These are phyloP conservation scores for Trapa incisa DNA, from an alignment of 345 rosid species.

Conservation along the genomic window DNA sequence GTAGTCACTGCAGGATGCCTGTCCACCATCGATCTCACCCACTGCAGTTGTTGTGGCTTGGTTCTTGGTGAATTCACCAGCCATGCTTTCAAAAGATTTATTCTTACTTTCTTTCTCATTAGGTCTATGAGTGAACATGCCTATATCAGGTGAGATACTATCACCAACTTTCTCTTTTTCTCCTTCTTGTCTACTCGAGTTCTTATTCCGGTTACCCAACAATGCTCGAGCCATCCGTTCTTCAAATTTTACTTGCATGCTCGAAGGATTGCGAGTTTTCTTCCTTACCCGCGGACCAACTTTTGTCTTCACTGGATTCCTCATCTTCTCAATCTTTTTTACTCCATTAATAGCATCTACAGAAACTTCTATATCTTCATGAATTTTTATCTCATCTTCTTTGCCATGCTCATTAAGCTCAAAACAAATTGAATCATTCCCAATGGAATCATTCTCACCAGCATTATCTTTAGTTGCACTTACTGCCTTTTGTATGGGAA, in stretches of 20 bases:
- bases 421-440: slow-evolving; percentile 78
- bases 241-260: slow-evolving; percentile 66
- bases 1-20: slow-evolving; percentile 55
- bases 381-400: slow-evolving; percentile 20
- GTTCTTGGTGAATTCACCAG: slow-evolving; percentile 49
- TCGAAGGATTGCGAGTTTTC: slow-evolving; percentile 32
- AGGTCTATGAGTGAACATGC: slow-evolving; percentile 10
- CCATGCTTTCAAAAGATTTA: slow-evolving; percentile 33
- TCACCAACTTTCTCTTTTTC: slow-evolving; percentile 19
- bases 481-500: slow-evolving; percentile 46
- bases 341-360: slow-evolving; percentile 10
- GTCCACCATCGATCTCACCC: slow-evolving; percentile 23
- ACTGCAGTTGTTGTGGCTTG: slow-evolving; percentile 46
- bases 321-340: slow-evolving; percentile 11
- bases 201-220: slow-evolving; percentile 32
- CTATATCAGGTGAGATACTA: slow-evolving; percentile 20
- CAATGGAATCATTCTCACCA: slow-evolving; percentile 64
- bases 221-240: slow-evolving; percentile 61
- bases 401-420: slow-evolving; percentile 54
- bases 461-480: slow-evolving; percentile 52
- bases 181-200: slow-evolving; percentile 15
- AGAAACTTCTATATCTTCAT: slow-evolving; percentile 20
- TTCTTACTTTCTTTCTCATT: slow-evolving; percentile 27
- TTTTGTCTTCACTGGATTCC: slow-evolving; percentile 24
- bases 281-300: slow-evolving; percentile 22